Conservation (phyloP, 1,284 basidiomycete species). For the Kwoniella shivajii region DNA sequence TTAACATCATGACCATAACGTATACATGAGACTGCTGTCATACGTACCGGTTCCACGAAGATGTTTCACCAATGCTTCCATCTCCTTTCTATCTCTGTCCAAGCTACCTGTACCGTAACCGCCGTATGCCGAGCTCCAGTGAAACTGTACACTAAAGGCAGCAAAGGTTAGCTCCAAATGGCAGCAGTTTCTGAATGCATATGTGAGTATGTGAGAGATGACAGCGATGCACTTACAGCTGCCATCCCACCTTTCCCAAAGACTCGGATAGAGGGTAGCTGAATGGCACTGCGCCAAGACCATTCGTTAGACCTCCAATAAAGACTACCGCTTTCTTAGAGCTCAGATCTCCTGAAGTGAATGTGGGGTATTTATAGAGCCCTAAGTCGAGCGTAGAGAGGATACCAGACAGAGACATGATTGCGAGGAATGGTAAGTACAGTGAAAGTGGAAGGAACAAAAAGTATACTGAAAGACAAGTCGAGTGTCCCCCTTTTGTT, state of each 20-base stretch:
- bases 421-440: background rate
- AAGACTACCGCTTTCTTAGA: conserved; percentile 43
- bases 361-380: conserved; percentile 35
- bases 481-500: too few relatives aligned
- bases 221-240: conserved; percentile 38
- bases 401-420: conserved; percentile 13
- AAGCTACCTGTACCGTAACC: conserved; percentile 47
- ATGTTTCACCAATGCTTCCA: conserved; percentile 43
- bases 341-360: conserved; percentile 39
- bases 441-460: too few relatives aligned
- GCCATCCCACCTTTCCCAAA: conserved; percentile 42
- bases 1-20: too few relatives aligned
- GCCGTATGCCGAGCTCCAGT: conserved; percentile 48
- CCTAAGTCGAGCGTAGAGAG: conserved; percentile 11
- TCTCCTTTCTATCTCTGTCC: conserved; percentile 43
- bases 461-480: too few relatives aligned
- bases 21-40: too few relatives aligned
- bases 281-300: conserved; percentile 45
- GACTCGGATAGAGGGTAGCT: conserved; percentile 29
- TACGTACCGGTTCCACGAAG: conserved; percentile 18
- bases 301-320: conserved; percentile 52
- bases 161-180: too few relatives aligned
- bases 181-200: too few relatives aligned
- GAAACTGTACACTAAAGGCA: conserved; percentile 48
- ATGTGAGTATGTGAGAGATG: too few relatives aligned